Evolutionary conservation across 1,284 basidiomycete genomes (phyloP).

Genomic region (Megacollybia platyphylla): DNA sequence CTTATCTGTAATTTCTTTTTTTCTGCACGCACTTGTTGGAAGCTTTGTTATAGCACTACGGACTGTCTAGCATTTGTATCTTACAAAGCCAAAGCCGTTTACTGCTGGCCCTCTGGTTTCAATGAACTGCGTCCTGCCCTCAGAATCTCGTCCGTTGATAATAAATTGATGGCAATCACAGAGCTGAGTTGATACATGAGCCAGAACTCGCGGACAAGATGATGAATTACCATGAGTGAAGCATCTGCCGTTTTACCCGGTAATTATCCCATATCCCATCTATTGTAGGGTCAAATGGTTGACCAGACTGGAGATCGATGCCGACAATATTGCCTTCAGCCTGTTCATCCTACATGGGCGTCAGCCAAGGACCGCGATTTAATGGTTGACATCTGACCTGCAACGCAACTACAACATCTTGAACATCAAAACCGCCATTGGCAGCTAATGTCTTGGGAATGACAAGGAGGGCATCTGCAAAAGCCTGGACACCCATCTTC

Average conservation of each 20-base stretch:
- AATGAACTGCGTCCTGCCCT: conserved; percentile 86
- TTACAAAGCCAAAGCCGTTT: conserved; percentile 10
- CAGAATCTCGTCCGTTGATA: conserved; percentile 93
- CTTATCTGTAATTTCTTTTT: background rate
- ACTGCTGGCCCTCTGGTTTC: conserved; percentile 66
- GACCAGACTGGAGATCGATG: conserved; percentile 86
- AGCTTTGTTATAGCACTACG: background rate
- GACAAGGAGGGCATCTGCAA: conserved; percentile 87
- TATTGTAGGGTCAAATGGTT: conserved; percentile 92
- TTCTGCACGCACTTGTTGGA: background rate
- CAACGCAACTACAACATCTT: conserved; percentile 85
- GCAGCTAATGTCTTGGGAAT: conserved; percentile 95
- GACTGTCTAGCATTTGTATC: conserved; percentile 1
- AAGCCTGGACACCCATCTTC: conserved; percentile 97
- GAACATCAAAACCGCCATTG: conserved; percentile 97
- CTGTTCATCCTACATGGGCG: conserved; percentile 66
- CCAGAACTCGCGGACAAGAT: conserved; percentile 5
- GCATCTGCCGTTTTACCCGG: conserved; percentile 96
- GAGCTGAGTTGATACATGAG: conserved; percentile 42
- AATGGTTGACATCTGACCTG: conserved; percentile 39
- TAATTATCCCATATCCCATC: conserved; percentile 99
- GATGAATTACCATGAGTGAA: conserved; percentile 78
- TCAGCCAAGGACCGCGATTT: conserved; percentile 5
- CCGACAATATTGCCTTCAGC: conserved; percentile 87
- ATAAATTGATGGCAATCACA: conserved; percentile 92